A percentile compares a stretch with the other conserved stretches of the same genome.
Conservation (phyloP, 1,284 basidiomycete species). For the Rugosomyces carneus region DNA sequence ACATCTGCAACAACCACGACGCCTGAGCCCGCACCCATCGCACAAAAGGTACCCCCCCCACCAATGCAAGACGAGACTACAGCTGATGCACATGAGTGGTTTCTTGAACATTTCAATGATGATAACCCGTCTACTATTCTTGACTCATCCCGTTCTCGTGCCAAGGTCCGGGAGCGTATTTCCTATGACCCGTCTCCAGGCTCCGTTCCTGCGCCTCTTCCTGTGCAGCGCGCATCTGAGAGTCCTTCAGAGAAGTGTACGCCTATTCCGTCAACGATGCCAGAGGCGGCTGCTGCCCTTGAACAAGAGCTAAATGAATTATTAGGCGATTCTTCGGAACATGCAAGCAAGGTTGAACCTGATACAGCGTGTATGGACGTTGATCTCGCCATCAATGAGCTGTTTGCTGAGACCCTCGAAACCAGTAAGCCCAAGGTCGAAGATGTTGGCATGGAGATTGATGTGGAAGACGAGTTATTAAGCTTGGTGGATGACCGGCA, state of each 20-base stretch:
- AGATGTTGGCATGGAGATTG: conserved; percentile 39
- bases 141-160: conserved; percentile 11
- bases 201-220: conserved; percentile 8
- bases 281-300: conserved; percentile 32
- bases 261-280: conserved; percentile 19
- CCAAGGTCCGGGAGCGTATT: too few species aligned
- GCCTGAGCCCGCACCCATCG: conserved; percentile 6
- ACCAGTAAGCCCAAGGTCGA: conserved; percentile 23
- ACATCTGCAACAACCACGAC: conserved; percentile 3
- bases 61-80: conserved; percentile 16
- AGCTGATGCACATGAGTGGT: conserved; percentile 54
- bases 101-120: conserved; percentile 45
- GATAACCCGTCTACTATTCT: conserved; percentile 22
- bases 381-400: conserved; percentile 34
- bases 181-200: conserved; percentile 2
- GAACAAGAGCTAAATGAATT: conserved; percentile 38
- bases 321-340: conserved; percentile 14
- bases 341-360: conserved; percentile 23
- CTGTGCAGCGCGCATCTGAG: conserved; percentile 7
- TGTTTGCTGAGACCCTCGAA: conserved; percentile 33
- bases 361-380: conserved; percentile 34
- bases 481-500: conserved; percentile 56
- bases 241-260: conserved; percentile 10
- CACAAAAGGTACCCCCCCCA: conserved; percentile 13
- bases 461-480: conserved; percentile 67